A percentile compares a stretch with the other conserved stretches of the same genome.
Evolutionary conservation across 2,329 filamentous ascomycete species (phyloP).

Genomic region (Apiospora koreana): DNA sequence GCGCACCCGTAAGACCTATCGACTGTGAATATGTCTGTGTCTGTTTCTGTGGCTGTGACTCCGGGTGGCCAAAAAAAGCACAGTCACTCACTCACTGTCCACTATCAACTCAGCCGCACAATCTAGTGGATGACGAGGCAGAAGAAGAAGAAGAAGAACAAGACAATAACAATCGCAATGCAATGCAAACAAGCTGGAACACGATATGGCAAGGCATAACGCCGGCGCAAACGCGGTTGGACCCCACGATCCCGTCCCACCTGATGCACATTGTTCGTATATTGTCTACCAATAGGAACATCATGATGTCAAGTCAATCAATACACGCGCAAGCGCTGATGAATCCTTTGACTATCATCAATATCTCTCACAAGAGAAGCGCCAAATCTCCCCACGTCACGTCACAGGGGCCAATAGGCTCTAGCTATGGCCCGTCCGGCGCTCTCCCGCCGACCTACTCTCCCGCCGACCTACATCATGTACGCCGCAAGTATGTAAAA

Average conservation of each 20-base stretch:
- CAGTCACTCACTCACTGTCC: background rate
- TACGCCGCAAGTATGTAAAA: background rate
- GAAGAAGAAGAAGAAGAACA: background rate
- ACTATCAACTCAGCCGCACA: background rate
- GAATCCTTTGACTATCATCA: background rate
- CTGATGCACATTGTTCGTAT: background rate
- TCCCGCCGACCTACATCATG: background rate
- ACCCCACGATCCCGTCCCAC: background rate
- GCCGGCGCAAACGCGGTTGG: background rate
- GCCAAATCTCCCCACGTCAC: background rate
- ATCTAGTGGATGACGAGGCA: background rate
- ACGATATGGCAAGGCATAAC: background rate
- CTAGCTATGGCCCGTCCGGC: background rate
- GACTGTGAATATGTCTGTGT: too few relatives aligned
- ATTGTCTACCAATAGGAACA: background rate
- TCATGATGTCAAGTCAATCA: background rate
- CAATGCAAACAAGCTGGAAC: background rate
- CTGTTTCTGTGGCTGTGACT: background rate
- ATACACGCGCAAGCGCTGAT: slow-evolving; percentile 3
- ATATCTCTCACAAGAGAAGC: background rate
- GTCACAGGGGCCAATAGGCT: background rate
- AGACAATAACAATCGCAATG: background rate
- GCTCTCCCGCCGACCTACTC: background rate
- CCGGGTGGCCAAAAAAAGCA: background rate
- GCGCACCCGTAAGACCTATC: background rate